Base-by-base conservation (phyloP, 345 rosid species). In the Citrus mangshanensis region DNA sequence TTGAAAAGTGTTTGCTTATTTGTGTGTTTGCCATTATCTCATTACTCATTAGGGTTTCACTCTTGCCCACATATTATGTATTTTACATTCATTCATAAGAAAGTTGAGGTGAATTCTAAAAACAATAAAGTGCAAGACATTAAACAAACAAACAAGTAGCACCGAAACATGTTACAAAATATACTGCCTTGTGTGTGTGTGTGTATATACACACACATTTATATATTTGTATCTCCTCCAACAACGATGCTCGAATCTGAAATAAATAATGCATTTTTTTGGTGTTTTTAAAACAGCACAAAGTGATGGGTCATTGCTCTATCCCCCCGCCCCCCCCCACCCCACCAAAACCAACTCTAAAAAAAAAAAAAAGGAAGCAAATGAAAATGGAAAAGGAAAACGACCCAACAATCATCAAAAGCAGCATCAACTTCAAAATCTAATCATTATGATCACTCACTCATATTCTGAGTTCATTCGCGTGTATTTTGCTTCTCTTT, bases 331-430 rank as follows among this genome's bases (percentile, higher is more conserved):
- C 37, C 35, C 35, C 35, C 35, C 35, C 35, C 6, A 0, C 37
- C 35, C 6, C 35, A 34, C 35, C 6, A 34, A 6, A 34, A 35
- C 37, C 37, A 35, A 35, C 37, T 35, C 37, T 35, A 1, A 35
- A 46, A 13, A 34, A 30, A 2, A 42, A 38, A 7, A 38, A 38
- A 46, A 3, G 13, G 14, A 46, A 3, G 51, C 5, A 46, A 37
- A 46, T 19, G 3, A 71, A 51, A 73, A 73, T 80, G 80, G 12
- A 30, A 63, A 30, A 73, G 72, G 86, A 87, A 87, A 83, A 80
- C 67, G 86, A 83, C 87, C 77, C 70, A 80, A 85, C 86, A 77
- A 83, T 82, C 81, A 79, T 85, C 58, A 81, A 87, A 83, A 85
- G 83, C 72, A 49, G 78, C 72, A 80, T 59, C 80, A 64, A 56